Conservation (phyloP, 805 yeast genomes). For the Ogataea nitratoaversa region DNA sequence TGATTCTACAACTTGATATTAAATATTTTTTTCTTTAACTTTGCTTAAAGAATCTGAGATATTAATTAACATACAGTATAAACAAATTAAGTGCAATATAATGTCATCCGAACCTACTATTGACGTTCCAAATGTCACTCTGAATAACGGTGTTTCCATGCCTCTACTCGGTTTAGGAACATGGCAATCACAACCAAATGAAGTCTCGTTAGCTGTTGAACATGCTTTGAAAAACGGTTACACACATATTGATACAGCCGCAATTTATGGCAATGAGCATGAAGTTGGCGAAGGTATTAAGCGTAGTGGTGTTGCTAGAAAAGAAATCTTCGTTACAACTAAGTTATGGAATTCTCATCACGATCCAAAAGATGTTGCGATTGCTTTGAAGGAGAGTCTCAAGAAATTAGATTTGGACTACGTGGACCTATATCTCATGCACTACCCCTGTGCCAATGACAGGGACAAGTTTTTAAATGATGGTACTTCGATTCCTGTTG, state of each 20-base stretch:
- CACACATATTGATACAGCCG: constrained; percentile 74
- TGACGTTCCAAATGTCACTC: constrained; percentile 4
- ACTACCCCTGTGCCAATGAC: constrained; percentile 56
- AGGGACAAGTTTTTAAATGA: constrained; percentile 32
- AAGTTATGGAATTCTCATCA: constrained; percentile 47
- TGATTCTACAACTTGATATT: too few species aligned
- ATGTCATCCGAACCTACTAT: background rate
- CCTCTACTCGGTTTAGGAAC: constrained; percentile 12
- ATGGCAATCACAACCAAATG: constrained; percentile 46
- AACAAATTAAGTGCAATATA: background rate
- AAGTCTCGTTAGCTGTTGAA: constrained; percentile 48
- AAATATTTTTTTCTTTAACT: too few species aligned
- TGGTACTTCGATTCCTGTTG: constrained; percentile 33
- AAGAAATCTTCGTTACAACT: constrained; percentile 56
- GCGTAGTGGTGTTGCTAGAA: constrained; percentile 36
- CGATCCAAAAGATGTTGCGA: constrained; percentile 30
- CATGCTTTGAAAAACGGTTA: constrained; percentile 64
- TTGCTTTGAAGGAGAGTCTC: constrained; percentile 48
- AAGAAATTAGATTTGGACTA: constrained; percentile 50
- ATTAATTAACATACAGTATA: too few species aligned
- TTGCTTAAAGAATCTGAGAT: too few species aligned
- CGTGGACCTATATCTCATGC: constrained; percentile 61
- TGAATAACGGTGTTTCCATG: constrained; percentile 11
- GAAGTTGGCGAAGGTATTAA: constrained; percentile 61
- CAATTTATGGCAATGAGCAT: constrained; percentile 61